phyloP scores from a whole-genome alignment of 305 asterid genomes.

The Fraxinus albicans region DNA sequence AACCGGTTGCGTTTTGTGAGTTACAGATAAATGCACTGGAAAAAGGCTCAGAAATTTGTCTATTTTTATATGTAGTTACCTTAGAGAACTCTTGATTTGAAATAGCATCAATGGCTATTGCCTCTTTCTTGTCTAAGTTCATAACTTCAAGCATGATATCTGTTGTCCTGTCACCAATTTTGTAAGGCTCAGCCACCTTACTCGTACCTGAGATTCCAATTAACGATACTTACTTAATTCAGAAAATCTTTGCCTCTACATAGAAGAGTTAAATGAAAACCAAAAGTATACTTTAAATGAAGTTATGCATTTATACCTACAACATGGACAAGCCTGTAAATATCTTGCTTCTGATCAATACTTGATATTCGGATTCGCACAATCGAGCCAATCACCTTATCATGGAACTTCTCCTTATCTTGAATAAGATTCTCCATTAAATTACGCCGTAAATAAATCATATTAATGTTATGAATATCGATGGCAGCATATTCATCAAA shows the following conservation, averaged over 20 bases:
- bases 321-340: conserved; percentile 93
- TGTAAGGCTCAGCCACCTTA: conserved; percentile 65
- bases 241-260: conserved; percentile 5
- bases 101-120: conserved; percentile 64
- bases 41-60: conserved; percentile 11
- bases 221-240: conserved; percentile 10
- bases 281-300: neutral
- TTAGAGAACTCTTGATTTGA: conserved; percentile 84
- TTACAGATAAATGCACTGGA: conserved; percentile 13
- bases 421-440: conserved; percentile 72
- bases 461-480: conserved; percentile 75
- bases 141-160: conserved; percentile 81
- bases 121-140: conserved; percentile 84
- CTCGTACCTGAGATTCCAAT: conserved; percentile 58
- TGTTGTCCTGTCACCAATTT: conserved; percentile 64
- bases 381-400: conserved; percentile 72
- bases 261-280: conserved; percentile 3
- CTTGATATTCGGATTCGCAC: conserved; percentile 79
- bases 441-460: conserved; percentile 76
- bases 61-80: conserved; percentile 43
- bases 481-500: conserved; percentile 79
- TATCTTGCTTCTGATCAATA: conserved; percentile 76
- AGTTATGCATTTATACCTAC: conserved; percentile 54
- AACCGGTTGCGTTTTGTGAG: neutral
- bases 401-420: conserved; percentile 58